Percentiles rank a stretch among this genome's conserved stretches.
These are phyloP conservation scores for Bertia moriformis DNA, from an alignment of 2,329 filamentous ascomycete genomes.

Conservation along the genomic window DNA sequence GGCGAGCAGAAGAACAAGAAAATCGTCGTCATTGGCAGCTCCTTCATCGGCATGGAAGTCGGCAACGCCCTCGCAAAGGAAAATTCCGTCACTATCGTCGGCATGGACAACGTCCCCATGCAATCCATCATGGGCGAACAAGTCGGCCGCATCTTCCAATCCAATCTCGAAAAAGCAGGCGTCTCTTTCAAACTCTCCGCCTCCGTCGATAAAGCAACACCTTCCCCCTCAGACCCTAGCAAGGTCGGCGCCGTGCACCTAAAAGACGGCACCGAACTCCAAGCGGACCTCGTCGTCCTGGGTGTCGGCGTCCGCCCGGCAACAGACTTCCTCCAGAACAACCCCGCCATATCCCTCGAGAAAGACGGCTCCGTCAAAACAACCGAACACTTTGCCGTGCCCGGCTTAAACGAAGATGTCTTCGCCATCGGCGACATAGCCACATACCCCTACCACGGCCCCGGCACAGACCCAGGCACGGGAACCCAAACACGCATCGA, in stretches of 20 bases:
- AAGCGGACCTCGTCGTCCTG: conserved; percentile 79
- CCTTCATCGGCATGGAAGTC: conserved; percentile 98
- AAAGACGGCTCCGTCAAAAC: conserved; percentile 75
- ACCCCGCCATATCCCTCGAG: conserved; percentile 55
- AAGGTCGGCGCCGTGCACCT: conserved; percentile 70
- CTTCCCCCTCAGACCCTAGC: conserved; percentile 50
- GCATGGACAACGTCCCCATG: conserved; percentile 74
- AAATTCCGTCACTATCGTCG: conserved; percentile 74
- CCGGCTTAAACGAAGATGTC: conserved; percentile 60
- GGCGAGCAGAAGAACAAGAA: conserved; percentile 70
- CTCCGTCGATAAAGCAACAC: conserved; percentile 67
- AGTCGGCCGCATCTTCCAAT: conserved; percentile 69
- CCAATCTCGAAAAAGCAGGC: conserved; percentile 67
- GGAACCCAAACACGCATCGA: conserved; percentile 70
- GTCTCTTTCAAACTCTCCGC: conserved; percentile 78
- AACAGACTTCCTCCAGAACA: conserved; percentile 67
- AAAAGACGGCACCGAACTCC: conserved; percentile 71
- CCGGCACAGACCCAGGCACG: conserved; percentile 43
- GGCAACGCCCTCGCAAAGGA: conserved; percentile 67
- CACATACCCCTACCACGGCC: conserved; percentile 84
- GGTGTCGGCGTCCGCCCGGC: conserved; percentile 80
- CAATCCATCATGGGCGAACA: conserved; percentile 72
- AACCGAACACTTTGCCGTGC: conserved; percentile 65
- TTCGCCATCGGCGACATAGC: conserved; percentile 94
- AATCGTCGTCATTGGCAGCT: conserved; percentile 79